Percentiles rank a stretch among this genome's conserved stretches.
phyloP scores from a whole-genome alignment of 352 stramenopile genomes.

The Globisporangium ultimum region DNA sequence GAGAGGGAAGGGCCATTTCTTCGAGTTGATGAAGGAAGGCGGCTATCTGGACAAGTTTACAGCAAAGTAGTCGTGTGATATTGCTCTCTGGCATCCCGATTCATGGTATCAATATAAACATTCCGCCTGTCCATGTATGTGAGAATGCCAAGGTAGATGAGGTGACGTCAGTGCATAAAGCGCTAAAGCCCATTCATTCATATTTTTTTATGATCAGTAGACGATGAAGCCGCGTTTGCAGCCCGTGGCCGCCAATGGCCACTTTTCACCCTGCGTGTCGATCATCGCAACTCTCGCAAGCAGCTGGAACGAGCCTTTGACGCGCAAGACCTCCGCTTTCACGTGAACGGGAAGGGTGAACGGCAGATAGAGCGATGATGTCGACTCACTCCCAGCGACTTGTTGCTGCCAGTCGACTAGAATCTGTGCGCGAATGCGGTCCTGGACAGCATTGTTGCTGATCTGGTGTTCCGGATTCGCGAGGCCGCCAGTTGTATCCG shows the following conservation, averaged over 20 bases:
- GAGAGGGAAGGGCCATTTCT: conserved; percentile 20
- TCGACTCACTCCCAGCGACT: conserved; percentile 4
- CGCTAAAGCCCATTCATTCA: too few species aligned
- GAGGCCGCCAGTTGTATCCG: not conserved
- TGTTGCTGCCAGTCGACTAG: conserved; percentile 22
- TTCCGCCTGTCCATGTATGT: too few species aligned
- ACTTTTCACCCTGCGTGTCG: conserved; percentile 10
- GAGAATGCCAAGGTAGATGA: too few species aligned
- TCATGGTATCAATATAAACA: too few species aligned
- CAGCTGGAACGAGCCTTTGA: conserved; percentile 48
- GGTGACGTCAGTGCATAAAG: too few species aligned
- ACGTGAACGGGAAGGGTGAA: conserved; percentile 47
- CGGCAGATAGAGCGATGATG: conserved; percentile 24
- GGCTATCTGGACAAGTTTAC: conserved; percentile 16
- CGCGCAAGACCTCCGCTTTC: conserved; percentile 22
- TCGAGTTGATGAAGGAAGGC: conserved; percentile 20
- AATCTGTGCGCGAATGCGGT: too few species aligned
- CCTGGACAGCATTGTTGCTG: too few species aligned
- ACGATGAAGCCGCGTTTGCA: conserved; percentile 17
- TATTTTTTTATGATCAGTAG: conserved; percentile 11
- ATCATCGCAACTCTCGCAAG: conserved; percentile 29
- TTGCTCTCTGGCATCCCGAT: too few species aligned
- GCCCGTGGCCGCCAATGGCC: conserved; percentile 17
- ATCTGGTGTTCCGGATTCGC: too few species aligned
- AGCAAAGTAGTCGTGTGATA: too few species aligned